Evolutionary conservation across 2,329 filamentous ascomycete species (phyloP), one percentile per base, ranked within the genome.

Genomic region (Pseudogymnoascus sp.): DNA sequence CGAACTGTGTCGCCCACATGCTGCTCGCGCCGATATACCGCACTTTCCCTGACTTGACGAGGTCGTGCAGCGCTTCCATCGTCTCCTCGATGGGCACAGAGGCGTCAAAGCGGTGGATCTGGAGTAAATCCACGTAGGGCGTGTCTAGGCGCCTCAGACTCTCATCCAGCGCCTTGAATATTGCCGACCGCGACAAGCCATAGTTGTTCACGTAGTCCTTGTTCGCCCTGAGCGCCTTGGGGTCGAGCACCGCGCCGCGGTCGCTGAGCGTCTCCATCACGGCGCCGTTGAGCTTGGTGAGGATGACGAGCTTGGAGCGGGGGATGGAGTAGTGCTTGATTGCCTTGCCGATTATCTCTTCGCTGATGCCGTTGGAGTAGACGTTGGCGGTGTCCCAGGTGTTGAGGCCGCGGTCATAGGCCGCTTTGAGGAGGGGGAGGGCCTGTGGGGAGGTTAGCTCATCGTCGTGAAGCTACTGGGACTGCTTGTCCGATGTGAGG

Each of bases 161-260:
- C 44, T 78, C 80, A 15, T 89, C 80, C 4, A 90, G 87, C 0
- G 84, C 83, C 67, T 87, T 82, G 69, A 89, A 84, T 67, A 90
- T 86, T 65, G 86, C 82, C 15, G 63, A 63, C 57, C 38, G 35
- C 28, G 38, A 38, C 19, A 23, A 3, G 70, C 70, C 70, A 59
- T 36, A 17, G 42, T 71, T 69, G 62, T 82, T 82, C 38, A 79
- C 76, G 69, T 82, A 83, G 69, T 83, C 81, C 65, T 78, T 80
- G 63, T 70, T 75, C 62, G 74, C 72, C 1, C 71, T 74, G n/a
- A 83, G 53, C 10, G 13, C 9, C 4, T 50, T 28, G 19, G 23
- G 10, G 68, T 68, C 19, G 66, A 70, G 36, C 72, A 68, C 38
- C 71, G 71, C 0, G 78, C 19, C 44, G 17, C 19, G 26, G 19